Conservation (phyloP, 2,329 filamentous ascomycete genomes). For the Fusarium lyarnte region DNA sequence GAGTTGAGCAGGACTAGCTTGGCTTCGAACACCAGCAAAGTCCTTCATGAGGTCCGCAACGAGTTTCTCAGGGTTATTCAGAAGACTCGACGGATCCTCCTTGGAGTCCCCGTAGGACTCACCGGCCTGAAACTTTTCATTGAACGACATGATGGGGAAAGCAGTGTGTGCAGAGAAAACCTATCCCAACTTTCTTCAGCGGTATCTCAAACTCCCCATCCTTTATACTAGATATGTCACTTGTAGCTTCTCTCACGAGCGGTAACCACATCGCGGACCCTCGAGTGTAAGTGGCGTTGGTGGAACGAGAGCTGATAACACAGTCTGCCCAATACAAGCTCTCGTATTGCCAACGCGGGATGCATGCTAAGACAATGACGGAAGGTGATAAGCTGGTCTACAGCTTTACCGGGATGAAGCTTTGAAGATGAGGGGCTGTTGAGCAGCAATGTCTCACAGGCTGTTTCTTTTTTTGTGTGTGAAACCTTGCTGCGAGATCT, state of each 20-base stretch:
- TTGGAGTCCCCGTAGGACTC: conserved; percentile 48
- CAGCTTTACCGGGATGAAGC: conserved; percentile 1
- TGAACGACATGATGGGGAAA: conserved; percentile 43
- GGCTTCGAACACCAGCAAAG: conserved; percentile 40
- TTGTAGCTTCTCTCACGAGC: not conserved
- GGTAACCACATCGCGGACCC: not conserved
- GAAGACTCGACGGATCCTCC: conserved; percentile 39
- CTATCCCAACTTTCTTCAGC: not conserved
- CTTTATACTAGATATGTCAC: conserved; percentile 20
- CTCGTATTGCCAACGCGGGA: not conserved
- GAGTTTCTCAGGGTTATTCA: conserved; percentile 48
- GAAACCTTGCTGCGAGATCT: conserved; percentile 7
- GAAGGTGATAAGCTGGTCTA: not conserved
- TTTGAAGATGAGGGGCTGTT: not conserved
- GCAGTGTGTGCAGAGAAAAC: not conserved
- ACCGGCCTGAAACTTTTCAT: conserved; percentile 52
- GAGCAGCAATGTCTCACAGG: conserved; percentile 12
- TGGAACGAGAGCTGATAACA: not conserved
- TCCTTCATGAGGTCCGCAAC: conserved; percentile 49
- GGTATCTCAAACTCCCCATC: not conserved
- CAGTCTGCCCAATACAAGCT: not conserved
- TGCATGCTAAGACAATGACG: not conserved
- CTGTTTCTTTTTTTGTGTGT: not conserved
- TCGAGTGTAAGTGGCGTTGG: conserved; percentile 15
- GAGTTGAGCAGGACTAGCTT: conserved; percentile 44